Conservation (phyloP, 1,284 basidiomycete species). For the Boletellus deceptivus region DNA sequence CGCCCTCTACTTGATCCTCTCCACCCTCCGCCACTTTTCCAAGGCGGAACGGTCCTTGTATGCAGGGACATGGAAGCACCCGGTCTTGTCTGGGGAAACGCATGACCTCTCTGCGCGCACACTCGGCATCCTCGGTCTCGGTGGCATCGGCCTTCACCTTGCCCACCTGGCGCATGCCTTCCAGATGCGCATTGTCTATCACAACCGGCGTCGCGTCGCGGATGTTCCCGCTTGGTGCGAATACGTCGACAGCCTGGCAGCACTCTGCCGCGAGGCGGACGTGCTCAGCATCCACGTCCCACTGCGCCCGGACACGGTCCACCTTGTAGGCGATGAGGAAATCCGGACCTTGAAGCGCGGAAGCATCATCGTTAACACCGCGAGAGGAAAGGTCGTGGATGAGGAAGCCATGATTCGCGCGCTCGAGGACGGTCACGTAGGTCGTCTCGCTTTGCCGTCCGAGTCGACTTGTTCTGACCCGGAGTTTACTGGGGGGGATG, state of each 20-base stretch:
- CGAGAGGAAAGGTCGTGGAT: slow-evolving; percentile 86
- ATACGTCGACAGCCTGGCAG: slow-evolving; percentile 71
- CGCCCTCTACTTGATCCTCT: slow-evolving; percentile 81
- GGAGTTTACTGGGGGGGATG: neutral
- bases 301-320: slow-evolving; percentile 58
- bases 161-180: slow-evolving; percentile 71
- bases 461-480: neutral
- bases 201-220: slow-evolving; percentile 60
- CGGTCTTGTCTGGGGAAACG: slow-evolving; percentile 45
- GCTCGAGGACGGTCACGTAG: slow-evolving; percentile 80
- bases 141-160: slow-evolving; percentile 80
- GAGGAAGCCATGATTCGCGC: slow-evolving; percentile 85
- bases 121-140: slow-evolving; percentile 85
- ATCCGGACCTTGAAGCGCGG: slow-evolving; percentile 82
- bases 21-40: slow-evolving; percentile 79
- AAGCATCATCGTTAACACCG: slow-evolving; percentile 85
- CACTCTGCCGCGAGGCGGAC: slow-evolving; percentile 74
- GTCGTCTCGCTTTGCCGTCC: slow-evolving; percentile 24
- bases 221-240: slow-evolving; percentile 72
- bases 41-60: slow-evolving; percentile 68
- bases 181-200: slow-evolving; percentile 87
- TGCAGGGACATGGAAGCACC: slow-evolving; percentile 54
- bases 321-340: slow-evolving; percentile 74
- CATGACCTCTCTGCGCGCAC: slow-evolving; percentile 80
- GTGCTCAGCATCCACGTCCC: slow-evolving; percentile 79